Evolutionary conservation across 1,284 basidiomycete species (phyloP).

Genomic region (Apiotrichum laibachii): DNA sequence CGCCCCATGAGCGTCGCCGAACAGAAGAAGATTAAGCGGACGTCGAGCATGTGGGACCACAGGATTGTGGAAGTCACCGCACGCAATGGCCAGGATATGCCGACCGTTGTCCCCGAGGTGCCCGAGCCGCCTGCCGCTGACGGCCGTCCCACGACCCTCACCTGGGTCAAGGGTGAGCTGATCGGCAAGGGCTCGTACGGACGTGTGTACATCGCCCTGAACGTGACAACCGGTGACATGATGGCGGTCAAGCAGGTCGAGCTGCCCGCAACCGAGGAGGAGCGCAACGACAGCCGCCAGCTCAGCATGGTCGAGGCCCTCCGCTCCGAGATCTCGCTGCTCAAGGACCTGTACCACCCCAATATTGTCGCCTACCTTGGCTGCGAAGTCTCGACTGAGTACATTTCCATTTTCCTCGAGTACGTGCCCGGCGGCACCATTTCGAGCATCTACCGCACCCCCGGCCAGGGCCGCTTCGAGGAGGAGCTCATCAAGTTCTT

Average conservation of each 20-base stretch:
- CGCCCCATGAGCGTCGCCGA: slow-evolving; percentile 50
- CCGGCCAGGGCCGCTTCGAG: slow-evolving; percentile 68
- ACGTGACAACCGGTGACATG: slow-evolving; percentile 98
- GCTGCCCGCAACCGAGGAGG: slow-evolving; percentile 81
- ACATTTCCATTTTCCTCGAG: slow-evolving; percentile 95
- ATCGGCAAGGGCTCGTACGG: slow-evolving; percentile 98
- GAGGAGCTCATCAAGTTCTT: slow-evolving; percentile 92
- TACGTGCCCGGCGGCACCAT: slow-evolving; percentile 98
- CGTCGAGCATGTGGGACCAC: slow-evolving; percentile 95
- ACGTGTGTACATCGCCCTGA: slow-evolving; percentile 90
- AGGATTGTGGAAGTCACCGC: slow-evolving; percentile 89
- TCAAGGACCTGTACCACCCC: slow-evolving; percentile 95
- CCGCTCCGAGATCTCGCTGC: slow-evolving; percentile 88
- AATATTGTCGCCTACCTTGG: slow-evolving; percentile 97
- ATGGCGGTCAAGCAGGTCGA: slow-evolving; percentile 99
- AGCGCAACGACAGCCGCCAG: slow-evolving; percentile 84
- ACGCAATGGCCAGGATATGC: slow-evolving; percentile 54
- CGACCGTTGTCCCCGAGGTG: slow-evolving; percentile 48
- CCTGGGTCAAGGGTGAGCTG: slow-evolving; percentile 96
- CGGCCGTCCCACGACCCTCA: slow-evolving; percentile 65
- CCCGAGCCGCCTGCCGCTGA: slow-evolving; percentile 32
- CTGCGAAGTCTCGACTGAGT: slow-evolving; percentile 77
- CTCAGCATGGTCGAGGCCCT: slow-evolving; percentile 83
- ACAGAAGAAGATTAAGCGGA: slow-evolving; percentile 62
- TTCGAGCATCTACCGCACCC: slow-evolving; percentile 84